Evolutionary conservation across 345 rosid genomes (phyloP).

Genomic region (Eutrema japonicum): DNA sequence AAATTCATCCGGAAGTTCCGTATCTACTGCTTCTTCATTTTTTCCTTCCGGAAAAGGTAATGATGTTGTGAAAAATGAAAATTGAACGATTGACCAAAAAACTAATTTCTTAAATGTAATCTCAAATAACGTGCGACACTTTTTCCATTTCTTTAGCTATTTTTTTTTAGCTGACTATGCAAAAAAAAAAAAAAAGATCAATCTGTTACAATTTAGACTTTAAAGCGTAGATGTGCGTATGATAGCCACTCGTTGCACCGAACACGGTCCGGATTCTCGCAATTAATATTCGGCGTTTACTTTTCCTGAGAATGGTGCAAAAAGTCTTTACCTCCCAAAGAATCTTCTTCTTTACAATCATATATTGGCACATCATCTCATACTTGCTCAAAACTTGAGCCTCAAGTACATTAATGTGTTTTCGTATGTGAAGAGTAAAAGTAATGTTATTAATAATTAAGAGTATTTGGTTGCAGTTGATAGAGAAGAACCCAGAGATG

Average conservation of each 20-base stretch:
- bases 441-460: not conserved
- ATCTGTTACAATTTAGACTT: not conserved
- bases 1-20: not conserved
- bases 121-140: not conserved
- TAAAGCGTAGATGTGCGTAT: slow-evolving; percentile 6
- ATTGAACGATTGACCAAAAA: not conserved
- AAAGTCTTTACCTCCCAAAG: slow-evolving; percentile 1
- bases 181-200: not conserved
- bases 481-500: slow-evolving; percentile 79
- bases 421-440: not conserved
- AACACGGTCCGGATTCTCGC: not conserved
- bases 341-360: slow-evolving; percentile 15
- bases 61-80: not conserved
- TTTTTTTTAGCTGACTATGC: not conserved
- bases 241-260: slow-evolving; percentile 20
- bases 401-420: not conserved
- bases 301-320: slow-evolving; percentile 13
- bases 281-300: slow-evolving; percentile 6
- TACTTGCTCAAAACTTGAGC: not conserved
- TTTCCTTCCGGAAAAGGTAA: not conserved
- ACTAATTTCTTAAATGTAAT: not conserved
- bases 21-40: not conserved
- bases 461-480: slow-evolving; percentile 51
- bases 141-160: not conserved
- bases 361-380: not conserved